phyloP scores from a whole-genome alignment of 768 basidiomycete genomes.

The Suillus hirtellus region DNA sequence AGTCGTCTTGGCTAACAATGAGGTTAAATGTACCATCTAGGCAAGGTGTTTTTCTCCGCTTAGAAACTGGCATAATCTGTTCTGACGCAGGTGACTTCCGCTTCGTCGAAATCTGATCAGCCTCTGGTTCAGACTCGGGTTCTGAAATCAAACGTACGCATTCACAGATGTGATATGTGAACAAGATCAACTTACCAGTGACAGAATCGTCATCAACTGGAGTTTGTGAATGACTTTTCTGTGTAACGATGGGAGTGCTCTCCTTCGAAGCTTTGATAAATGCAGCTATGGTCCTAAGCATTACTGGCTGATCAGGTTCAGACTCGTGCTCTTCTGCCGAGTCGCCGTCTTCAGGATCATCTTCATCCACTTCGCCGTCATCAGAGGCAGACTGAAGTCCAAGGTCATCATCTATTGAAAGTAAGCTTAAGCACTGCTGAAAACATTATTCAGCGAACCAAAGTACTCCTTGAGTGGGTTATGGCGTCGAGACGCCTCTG shows the following conservation, averaged over 20 bases:
- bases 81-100: conserved; percentile 27
- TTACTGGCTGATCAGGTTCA: conserved; percentile 15
- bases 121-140: conserved; percentile 30
- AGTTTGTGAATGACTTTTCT: not conserved
- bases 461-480: conserved; percentile 55
- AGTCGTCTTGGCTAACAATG: not conserved
- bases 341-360: conserved; percentile 21
- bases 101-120: conserved; percentile 15
- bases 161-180: not conserved
- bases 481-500: conserved; percentile 10
- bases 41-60: conserved; percentile 19
- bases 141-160: conserved; percentile 18
- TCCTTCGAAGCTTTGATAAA: conserved; percentile 16
- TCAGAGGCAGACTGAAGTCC: conserved; percentile 57
- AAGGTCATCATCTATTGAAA: conserved; percentile 38
- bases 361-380: conserved; percentile 27
- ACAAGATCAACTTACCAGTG: conserved; percentile 16
- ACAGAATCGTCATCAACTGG: conserved; percentile 26
- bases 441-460: conserved; percentile 31
- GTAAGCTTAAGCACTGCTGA: not conserved
- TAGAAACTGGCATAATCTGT: conserved; percentile 15
- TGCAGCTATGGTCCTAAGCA: conserved; percentile 26
- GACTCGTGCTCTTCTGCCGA: conserved; percentile 28
- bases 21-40: conserved; percentile 19
- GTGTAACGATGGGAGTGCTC: not conserved